These are phyloP conservation scores for Thelonectria blattea DNA, from an alignment of 2,329 filamentous ascomycete genomes.

Conservation along the genomic window DNA sequence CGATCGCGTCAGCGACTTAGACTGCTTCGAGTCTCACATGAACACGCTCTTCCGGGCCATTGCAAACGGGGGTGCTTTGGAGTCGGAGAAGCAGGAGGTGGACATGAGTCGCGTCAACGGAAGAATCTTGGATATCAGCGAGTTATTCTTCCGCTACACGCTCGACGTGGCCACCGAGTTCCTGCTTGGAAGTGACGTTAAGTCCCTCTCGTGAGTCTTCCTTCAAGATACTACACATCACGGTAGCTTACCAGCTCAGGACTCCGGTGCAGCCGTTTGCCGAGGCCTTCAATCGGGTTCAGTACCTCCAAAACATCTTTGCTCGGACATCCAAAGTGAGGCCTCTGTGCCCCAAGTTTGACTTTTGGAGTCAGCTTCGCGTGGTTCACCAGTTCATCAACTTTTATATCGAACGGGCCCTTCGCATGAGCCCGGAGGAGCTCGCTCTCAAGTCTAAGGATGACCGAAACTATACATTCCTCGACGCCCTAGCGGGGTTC, in stretches of 20 bases:
- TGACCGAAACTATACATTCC: constrained; percentile 79
- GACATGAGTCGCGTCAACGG: constrained; percentile 67
- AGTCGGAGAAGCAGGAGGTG: constrained; percentile 67
- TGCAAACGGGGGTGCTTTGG: constrained; percentile 60
- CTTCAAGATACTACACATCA: background rate
- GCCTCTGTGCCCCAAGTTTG: constrained; percentile 64
- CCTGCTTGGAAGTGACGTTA: constrained; percentile 77
- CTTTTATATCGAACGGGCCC: constrained; percentile 76
- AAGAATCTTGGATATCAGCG: constrained; percentile 69
- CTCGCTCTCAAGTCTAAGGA: constrained; percentile 74
- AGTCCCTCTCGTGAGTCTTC: constrained; percentile 58
- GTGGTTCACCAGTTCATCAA: constrained; percentile 79
- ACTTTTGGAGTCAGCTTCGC: constrained; percentile 69
- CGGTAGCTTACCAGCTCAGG: constrained; percentile 37
- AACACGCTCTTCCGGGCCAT: constrained; percentile 75
- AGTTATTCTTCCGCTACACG: constrained; percentile 84
- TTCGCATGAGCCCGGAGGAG: constrained; percentile 73
- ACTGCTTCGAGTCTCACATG: constrained; percentile 81
- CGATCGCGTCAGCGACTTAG: constrained; percentile 81
- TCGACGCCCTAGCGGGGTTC: constrained; percentile 82
- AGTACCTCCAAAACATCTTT: constrained; percentile 73
- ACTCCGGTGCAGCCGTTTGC: constrained; percentile 72
- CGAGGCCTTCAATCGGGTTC: constrained; percentile 81
- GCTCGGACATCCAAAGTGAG: constrained; percentile 69
- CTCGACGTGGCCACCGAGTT: constrained; percentile 89